Evolutionary conservation across 2,329 filamentous ascomycete species (phyloP).

Genomic region (Fusarium brevicatenulatum): DNA sequence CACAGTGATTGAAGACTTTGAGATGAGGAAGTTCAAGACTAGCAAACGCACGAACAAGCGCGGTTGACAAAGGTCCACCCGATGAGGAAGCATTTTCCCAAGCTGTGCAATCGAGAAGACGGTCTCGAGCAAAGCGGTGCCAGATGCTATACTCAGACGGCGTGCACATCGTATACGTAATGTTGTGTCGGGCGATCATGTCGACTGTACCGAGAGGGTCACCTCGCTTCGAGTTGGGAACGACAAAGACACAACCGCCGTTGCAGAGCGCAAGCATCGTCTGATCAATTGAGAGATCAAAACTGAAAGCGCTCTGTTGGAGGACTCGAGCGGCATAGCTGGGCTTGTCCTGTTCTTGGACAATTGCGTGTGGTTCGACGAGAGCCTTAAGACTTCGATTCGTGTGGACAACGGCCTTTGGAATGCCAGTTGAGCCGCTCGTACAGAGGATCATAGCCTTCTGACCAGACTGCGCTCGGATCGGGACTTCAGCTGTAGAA

Average conservation of each 20-base stretch:
- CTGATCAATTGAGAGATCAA: conserved; percentile 23
- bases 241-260: conserved; percentile 8
- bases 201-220: conserved; percentile 9
- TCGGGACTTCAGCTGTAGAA: neutral
- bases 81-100: conserved; percentile 9
- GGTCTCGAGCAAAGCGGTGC: conserved; percentile 6
- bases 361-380: neutral
- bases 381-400: conserved; percentile 7
- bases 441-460: conserved; percentile 20
- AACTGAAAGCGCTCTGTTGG: conserved; percentile 25
- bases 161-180: conserved; percentile 9
- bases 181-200: conserved; percentile 3
- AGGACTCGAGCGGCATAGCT: conserved; percentile 2
- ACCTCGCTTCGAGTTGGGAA: neutral
- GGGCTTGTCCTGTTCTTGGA: neutral
- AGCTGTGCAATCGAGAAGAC: neutral
- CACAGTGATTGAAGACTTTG: neutral
- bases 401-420: neutral
- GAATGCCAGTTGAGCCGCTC: conserved; percentile 19
- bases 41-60: neutral
- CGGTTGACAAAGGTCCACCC: neutral
- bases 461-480: neutral
- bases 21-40: neutral
- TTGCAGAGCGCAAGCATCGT: conserved; percentile 9
- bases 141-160: conserved; percentile 19